Evolutionary conservation across 495 filamentous ascomycete genomes (phyloP), one percentile per base, ranked within the genome.

Genomic region (Penicillium herquei): DNA sequence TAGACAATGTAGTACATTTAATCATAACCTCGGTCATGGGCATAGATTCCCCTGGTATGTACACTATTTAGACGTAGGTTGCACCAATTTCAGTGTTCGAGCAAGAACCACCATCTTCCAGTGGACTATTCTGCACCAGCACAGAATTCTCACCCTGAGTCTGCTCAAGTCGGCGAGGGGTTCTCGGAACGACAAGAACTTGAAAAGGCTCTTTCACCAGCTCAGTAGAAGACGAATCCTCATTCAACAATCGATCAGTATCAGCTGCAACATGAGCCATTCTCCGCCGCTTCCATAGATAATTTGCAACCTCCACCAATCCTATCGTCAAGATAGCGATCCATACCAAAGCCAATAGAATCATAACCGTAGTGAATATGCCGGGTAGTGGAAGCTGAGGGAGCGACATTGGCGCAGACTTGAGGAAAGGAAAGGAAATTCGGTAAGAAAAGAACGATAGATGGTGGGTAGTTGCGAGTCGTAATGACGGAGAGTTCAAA

Each of bases 341-440:
- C 67, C 67, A 68, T 1, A 67, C 56, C 55, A 72, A 40, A 4
- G 46, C 49, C 17, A 69, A 45, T 9, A 70, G 54, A 35, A 67
- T 46, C 7, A 58, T 59, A 3, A 66, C 56, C 0, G 59, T 64
- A 2, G 57, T 58, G 26, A 66, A 60, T 0, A 63, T 26, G 7
- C 57, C 59, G 6, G 60, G 60, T 7, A 66, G 39, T 6, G 54
- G 51, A 13, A 54, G 41, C 2, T 47, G 37, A 3, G 57, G 32
- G 16, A 59, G 54, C 39, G 51, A 39, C n/a, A 33, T 34, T 1
- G 49, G 43, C 26, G 67, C 54, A 9, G 21, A 49, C 39, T 57
- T 54, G 21, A 62, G 10, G 37, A 50, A 52, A 13, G 63, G 58
- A 9, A 59, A 43, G 0, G 59, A 59, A 16, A 58, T 49, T 37